These are phyloP conservation scores for Kodamaea kaohsiungensis DNA, from an alignment of 805 yeast species.

Conservation along the genomic window DNA sequence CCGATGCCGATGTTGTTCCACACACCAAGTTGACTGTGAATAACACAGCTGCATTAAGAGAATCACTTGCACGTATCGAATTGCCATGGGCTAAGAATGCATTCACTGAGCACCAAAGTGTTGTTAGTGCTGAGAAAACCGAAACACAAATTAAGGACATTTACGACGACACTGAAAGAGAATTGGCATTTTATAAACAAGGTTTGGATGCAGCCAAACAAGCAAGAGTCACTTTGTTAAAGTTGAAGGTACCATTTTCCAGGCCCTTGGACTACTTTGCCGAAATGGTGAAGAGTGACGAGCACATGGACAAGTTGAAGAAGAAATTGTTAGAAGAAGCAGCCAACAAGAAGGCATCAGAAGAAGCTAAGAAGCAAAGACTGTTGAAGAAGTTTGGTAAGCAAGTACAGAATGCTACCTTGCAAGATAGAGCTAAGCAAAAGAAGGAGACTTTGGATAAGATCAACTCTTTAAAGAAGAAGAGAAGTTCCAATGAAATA, in stretches of 20 bases:
- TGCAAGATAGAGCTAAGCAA: constrained; percentile 91
- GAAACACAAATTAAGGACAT: constrained; percentile 77
- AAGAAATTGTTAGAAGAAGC: constrained; percentile 76
- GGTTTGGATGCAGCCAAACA: constrained; percentile 79
- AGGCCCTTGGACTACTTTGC: constrained; percentile 97
- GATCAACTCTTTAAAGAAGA: constrained; percentile 87
- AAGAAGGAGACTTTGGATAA: constrained; percentile 88
- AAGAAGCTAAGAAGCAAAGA: constrained; percentile 93
- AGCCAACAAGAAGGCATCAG: constrained; percentile 82
- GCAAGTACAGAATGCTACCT: constrained; percentile 91
- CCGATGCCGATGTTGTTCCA: constrained; percentile 94
- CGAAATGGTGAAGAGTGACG: constrained; percentile 97
- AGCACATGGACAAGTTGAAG: constrained; percentile 95
- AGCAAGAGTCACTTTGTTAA: constrained; percentile 65
- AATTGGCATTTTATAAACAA: constrained; percentile 92
- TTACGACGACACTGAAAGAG: constrained; percentile 95
- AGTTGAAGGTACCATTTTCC: constrained; percentile 80
- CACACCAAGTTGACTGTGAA: constrained; percentile 86
- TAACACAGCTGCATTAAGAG: constrained; percentile 79
- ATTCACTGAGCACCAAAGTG: constrained; percentile 82
- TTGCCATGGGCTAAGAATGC: constrained; percentile 65
- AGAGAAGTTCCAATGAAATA: constrained; percentile 77
- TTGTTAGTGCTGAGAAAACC: constrained; percentile 60
- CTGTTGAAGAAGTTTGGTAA: constrained; percentile 95
- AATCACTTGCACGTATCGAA: constrained; percentile 64